These are phyloP conservation scores for Massariosphaeria phaeospora DNA, from an alignment of 495 filamentous ascomycete species.

Conservation along the genomic window DNA sequence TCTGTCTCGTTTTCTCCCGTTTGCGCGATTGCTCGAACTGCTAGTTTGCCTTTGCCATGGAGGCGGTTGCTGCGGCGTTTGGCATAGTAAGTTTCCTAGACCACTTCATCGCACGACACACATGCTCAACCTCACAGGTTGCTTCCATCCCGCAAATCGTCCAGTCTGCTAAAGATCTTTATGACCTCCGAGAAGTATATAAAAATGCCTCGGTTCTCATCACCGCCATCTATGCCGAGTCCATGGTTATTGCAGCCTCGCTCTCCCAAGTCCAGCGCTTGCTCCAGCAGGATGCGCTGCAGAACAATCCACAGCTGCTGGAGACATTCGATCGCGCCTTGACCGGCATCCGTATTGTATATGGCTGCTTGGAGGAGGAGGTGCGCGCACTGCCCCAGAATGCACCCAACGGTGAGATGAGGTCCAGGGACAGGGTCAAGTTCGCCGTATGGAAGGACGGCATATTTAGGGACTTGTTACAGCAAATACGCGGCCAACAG, in stretches of 20 bases:
- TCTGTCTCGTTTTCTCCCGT: too few species aligned
- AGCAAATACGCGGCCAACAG: constrained; percentile 27
- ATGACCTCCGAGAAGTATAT: constrained; percentile 10
- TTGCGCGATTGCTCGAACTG: too few species aligned
- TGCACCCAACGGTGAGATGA: neutral
- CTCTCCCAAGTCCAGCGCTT: constrained; percentile 21
- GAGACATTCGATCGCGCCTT: constrained; percentile 14
- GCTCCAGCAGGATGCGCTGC: constrained; percentile 12
- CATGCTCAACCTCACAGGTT: too few species aligned
- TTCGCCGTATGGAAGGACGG: constrained; percentile 27
- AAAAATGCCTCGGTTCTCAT: constrained; percentile 17
- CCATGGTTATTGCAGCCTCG: constrained; percentile 23
- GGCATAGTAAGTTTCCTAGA: constrained; percentile 12
- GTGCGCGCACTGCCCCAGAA: constrained; percentile 6
- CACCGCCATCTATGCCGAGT: constrained; percentile 22
- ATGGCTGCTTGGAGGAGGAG: constrained; percentile 15
- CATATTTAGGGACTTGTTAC: constrained; percentile 27
- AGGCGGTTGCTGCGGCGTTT: neutral
- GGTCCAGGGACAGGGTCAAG: constrained; percentile 4
- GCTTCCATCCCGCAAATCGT: constrained; percentile 7
- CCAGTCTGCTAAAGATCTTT: constrained; percentile 12
- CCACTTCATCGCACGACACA: too few species aligned
- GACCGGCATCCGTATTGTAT: constrained; percentile 11
- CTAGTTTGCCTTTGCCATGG: neutral
- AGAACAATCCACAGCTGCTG: constrained; percentile 8